Evolutionary conservation across 2,329 filamentous ascomycete species (phyloP).

Genomic region (Aspergillus ustus): DNA sequence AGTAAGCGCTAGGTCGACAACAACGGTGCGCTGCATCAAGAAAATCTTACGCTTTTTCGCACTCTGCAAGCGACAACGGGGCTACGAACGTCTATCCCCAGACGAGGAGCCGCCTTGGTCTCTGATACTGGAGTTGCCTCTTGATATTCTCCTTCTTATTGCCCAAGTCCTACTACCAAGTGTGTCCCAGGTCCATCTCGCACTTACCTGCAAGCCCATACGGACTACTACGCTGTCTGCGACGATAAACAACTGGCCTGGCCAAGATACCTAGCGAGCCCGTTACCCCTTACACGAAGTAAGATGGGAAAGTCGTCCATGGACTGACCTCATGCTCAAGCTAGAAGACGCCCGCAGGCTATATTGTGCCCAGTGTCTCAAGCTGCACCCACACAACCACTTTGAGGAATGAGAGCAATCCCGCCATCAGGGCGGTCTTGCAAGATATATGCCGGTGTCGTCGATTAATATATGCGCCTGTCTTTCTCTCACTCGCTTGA

Average conservation of each 20-base stretch:
- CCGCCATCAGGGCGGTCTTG: background rate
- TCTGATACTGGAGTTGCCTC: background rate
- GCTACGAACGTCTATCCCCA: background rate
- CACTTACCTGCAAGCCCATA: slow-evolving; percentile 16
- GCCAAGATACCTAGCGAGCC: slow-evolving; percentile 9
- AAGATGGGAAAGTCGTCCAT: background rate
- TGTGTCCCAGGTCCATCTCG: slow-evolving; percentile 6
- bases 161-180: background rate
- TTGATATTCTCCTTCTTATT: background rate
- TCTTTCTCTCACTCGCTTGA: slow-evolving; percentile 1
- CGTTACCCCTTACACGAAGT: background rate
- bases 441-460: background rate
- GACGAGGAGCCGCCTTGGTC: background rate
- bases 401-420: background rate
- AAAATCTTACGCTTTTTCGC: no score
- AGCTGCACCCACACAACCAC: slow-evolving; percentile 9
- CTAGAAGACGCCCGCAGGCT: slow-evolving; percentile 13
- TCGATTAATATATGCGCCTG: slow-evolving; percentile 14
- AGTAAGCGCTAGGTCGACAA: no score
- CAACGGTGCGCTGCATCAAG: no score
- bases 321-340: slow-evolving; percentile 10
- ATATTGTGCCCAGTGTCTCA: slow-evolving; percentile 8
- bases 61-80: no score
- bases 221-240: background rate
- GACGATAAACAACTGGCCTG: slow-evolving; percentile 8